Conservation (phyloP, 2,329 filamentous ascomycete species). For the Penicillium janthinellum region DNA sequence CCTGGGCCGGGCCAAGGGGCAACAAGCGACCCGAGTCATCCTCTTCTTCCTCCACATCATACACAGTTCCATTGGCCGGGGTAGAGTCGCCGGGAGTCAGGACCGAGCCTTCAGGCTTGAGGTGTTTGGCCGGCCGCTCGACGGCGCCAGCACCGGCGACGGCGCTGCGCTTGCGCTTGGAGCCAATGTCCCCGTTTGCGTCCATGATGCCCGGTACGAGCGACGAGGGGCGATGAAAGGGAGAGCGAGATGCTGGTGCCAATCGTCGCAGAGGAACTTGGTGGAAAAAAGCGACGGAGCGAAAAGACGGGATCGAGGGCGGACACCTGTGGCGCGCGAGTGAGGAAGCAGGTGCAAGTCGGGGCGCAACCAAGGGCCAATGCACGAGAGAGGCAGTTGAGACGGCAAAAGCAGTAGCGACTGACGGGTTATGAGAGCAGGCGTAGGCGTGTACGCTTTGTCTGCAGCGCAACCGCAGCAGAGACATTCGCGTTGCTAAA, state of each 20-base stretch:
- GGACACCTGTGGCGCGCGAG: constrained; percentile 15
- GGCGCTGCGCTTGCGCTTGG: constrained; percentile 60
- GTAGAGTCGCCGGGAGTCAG: constrained; percentile 46
- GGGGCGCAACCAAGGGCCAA: constrained; percentile 14
- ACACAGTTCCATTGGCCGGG: constrained; percentile 47
- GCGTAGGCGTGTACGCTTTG: background rate
- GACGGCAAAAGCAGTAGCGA: constrained; percentile 17
- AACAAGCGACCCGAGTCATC: constrained; percentile 50
- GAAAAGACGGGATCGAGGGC: constrained; percentile 9
- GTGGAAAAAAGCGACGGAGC: constrained; percentile 14
- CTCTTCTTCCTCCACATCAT: constrained; percentile 46
- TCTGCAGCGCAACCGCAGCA: constrained; percentile 19
- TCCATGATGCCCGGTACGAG: constrained; percentile 45
- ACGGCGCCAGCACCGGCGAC: constrained; percentile 44
- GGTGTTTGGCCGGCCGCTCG: constrained; percentile 59
- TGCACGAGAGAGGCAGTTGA: constrained; percentile 15
- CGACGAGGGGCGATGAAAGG: constrained; percentile 7
- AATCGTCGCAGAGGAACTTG: constrained; percentile 16
- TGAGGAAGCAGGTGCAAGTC: constrained; percentile 10
- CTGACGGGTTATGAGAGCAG: background rate
- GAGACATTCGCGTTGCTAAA: constrained; percentile 38
- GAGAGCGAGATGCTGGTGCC: constrained; percentile 11
- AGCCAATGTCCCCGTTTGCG: constrained; percentile 50
- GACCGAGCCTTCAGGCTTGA: constrained; percentile 50
- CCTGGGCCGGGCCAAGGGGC: constrained; percentile 51